Evolutionary conservation across 805 yeast species (phyloP), one percentile per base, ranked within the genome.

Genomic region (Yamadazyma akitaensis): DNA sequence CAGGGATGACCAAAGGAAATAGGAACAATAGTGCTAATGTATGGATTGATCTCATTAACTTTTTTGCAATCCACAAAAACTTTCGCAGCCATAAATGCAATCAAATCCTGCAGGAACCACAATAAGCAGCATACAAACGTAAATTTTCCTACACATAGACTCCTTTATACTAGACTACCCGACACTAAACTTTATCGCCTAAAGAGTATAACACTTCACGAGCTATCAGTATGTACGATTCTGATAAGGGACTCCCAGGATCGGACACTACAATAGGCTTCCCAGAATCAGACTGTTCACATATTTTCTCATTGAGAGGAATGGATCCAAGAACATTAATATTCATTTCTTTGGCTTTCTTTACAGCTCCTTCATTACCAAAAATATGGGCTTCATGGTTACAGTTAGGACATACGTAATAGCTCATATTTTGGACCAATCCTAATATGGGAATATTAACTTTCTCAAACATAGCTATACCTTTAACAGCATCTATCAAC

Each of bases 351-450:
- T 68, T 57, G 2, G 82, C 82, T 46, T 82, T 83, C 47, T 75
- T 76, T 21, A 60, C 53, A 0, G 77, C 73, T 2, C 87, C 88
- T 24, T 79, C 83, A 7, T 71, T 59, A 0, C 95, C 96, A 66
- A 88, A 88, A 1, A 88, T 73, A 56, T 85, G 92, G 10, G 85
- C 73, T 51, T 82, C 83, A 53, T 85, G 90, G 42, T 70, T 60
- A 58, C 96, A 88, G 49, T 85, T 81, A 3, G 95, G 88, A 57
- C 96, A 88, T 7, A 79, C 59, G 58, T 73, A 87, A 52, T 77
- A 77, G 53, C 92, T 84, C 96, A 88, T 88, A 59, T 88, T 88
- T 56, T 88, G 88, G 0, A 88, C 88, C 51, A 88, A 59, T 0
- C 96, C 96, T 25, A 85, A 54, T 0, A 88, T 75, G 0, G 94